Percentiles rank a stretch among this genome's conserved stretches.
phyloP scores from a whole-genome alignment of 805 yeast genomes.

The Lachancea sp. region DNA sequence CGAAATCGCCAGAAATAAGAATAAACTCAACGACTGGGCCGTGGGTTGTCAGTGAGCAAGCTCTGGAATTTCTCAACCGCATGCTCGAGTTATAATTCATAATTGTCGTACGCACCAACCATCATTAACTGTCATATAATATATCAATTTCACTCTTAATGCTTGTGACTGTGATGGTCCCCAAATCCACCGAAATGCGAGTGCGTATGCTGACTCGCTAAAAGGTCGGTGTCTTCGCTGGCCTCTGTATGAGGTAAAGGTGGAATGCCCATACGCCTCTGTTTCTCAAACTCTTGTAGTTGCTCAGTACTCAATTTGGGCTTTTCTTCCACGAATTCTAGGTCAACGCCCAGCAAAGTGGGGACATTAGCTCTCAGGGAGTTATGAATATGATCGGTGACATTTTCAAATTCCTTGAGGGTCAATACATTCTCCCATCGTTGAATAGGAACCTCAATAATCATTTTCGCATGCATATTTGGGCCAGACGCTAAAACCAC shows the following conservation, averaged over 20 bases:
- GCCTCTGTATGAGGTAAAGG: conserved; percentile 8
- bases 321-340: conserved; percentile 37
- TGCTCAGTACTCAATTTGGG: conserved; percentile 24
- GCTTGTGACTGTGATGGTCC: conserved; percentile 20
- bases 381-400: conserved; percentile 33
- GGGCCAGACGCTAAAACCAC: conserved; percentile 55
- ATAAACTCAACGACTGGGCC: conserved; percentile 90
- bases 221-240: conserved; percentile 2
- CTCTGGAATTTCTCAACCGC: conserved; percentile 3
- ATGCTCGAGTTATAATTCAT: not conserved
- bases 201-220: conserved; percentile 18
- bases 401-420: conserved; percentile 38
- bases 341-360: conserved; percentile 38
- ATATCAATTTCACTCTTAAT: conserved; percentile 9
- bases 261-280: conserved; percentile 6
- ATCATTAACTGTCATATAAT: conserved; percentile 4
- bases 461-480: conserved; percentile 36
- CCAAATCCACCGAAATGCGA: conserved; percentile 15
- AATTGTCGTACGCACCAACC: not conserved
- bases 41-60: conserved; percentile 27
- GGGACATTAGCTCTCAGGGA: conserved; percentile 36
- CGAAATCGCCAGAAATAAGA: conserved; percentile 88
- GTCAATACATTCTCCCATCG: conserved; percentile 41
- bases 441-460: conserved; percentile 38
- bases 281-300: conserved; percentile 12